These are phyloP conservation scores for Artemisia annua DNA, from an alignment of 129 eudicot genomes.

Conservation along the genomic window DNA sequence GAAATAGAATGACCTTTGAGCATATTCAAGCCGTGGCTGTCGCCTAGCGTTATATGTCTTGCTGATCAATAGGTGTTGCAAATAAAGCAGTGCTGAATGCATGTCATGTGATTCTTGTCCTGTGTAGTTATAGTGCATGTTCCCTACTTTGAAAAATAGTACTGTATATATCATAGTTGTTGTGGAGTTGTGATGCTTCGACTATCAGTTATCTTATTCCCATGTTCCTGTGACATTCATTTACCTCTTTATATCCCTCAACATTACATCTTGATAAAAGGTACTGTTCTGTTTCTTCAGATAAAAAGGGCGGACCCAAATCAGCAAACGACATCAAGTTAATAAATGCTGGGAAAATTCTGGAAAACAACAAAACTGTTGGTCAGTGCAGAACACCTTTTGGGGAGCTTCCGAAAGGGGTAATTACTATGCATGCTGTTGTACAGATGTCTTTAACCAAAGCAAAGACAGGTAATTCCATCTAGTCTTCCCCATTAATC, in stretches of 20 bases:
- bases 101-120: background rate
- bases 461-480: conserved; percentile 70
- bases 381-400: conserved; percentile 78
- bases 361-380: conserved; percentile 88
- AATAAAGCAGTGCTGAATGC: background rate
- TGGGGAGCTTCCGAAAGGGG: conserved; percentile 85
- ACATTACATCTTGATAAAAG: background rate
- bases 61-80: background rate
- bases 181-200: background rate
- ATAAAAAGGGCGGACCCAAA: conserved; percentile 78
- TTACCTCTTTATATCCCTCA: background rate
- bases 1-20: no score
- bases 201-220: background rate
- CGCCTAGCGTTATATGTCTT: no score
- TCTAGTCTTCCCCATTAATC: conserved; percentile 10
- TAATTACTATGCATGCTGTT: conserved; percentile 96
- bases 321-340: conserved; percentile 77
- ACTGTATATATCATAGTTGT: background rate
- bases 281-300: conserved; percentile 37
- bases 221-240: background rate
- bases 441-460: conserved; percentile 88
- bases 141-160: background rate
- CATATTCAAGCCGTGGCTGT: no score
- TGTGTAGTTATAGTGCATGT: background rate
- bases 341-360: conserved; percentile 82